Percentiles rank a stretch among this genome's conserved stretches.
Conservation (phyloP, 208 protist genomes). For the Acanthamoeba triangularis region DNA sequence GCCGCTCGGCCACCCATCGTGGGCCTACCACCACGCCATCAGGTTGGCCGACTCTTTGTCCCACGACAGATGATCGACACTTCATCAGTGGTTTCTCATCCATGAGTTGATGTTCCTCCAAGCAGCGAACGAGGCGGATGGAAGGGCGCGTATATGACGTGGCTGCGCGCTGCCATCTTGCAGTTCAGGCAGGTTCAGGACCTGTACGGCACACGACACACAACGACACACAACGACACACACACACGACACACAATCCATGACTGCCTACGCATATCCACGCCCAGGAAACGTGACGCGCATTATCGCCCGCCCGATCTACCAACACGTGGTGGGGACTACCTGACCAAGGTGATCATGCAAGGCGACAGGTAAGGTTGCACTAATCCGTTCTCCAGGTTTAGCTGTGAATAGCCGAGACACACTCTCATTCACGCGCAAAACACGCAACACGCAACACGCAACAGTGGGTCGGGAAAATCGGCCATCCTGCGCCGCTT, state of each 20-base stretch:
- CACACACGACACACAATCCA: no score
- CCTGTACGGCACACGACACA: not conserved
- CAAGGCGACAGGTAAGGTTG: not conserved
- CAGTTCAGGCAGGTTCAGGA: not conserved
- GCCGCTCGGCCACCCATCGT: not conserved
- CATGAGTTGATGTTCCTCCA: no score
- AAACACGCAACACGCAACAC: not conserved
- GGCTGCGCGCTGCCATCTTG: not conserved
- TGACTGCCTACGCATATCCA: no score
- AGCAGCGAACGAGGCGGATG: not conserved
- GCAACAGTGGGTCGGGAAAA: not conserved
- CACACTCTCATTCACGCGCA: not conserved
- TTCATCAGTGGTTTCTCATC: not conserved
- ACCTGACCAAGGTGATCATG: not conserved
- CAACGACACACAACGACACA: not conserved
- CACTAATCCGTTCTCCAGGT: no score
- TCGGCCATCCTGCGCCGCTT: not conserved
- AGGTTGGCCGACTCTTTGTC: no score
- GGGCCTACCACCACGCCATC: not conserved
- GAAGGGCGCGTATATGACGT: slow-evolving; percentile 17
- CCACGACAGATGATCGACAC: not conserved
- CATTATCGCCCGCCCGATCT: not conserved
- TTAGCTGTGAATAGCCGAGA: no score
- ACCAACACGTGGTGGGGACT: no score
- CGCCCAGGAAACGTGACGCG: not conserved